These are phyloP conservation scores for Xylaria nigripes DNA, from an alignment of 495 filamentous ascomycete species.

Conservation along the genomic window DNA sequence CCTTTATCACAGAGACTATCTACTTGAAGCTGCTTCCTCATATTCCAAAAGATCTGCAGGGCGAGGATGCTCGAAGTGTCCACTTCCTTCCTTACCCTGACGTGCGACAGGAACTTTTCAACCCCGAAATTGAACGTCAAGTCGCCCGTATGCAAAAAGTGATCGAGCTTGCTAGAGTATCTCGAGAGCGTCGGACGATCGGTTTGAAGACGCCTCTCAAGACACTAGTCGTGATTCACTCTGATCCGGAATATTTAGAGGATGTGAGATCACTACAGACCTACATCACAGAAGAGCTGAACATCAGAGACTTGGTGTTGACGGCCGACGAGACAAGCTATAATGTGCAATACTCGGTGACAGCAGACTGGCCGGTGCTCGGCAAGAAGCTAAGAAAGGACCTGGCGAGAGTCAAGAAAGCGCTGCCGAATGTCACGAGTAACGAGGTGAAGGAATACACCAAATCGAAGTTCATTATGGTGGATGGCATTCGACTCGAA, in stretches of 20 bases:
- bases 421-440: constrained; percentile 68
- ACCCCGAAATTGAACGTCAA: constrained; percentile 74
- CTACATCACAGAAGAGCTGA: constrained; percentile 87
- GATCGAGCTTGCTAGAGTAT: constrained; percentile 80
- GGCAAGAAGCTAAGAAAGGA: constrained; percentile 98
- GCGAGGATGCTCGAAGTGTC: constrained; percentile 69
- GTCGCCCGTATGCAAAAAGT: constrained; percentile 91
- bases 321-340: constrained; percentile 83
- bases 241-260: constrained; percentile 71
- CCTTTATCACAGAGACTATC: constrained; percentile 92
- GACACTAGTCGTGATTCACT: constrained; percentile 82
- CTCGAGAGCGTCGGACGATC: constrained; percentile 75
- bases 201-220: constrained; percentile 86
- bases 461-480: constrained; percentile 57
- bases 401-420: constrained; percentile 81
- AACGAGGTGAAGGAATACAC: constrained; percentile 66
- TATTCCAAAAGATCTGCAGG: constrained; percentile 46
- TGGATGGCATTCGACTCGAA: constrained; percentile 75
- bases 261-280: constrained; percentile 76
- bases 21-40: constrained; percentile 78
- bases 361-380: constrained; percentile 85
- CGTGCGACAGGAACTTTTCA: constrained; percentile 79
- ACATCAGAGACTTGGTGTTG: constrained; percentile 76
- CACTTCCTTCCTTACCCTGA: constrained; percentile 91
- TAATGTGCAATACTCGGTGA: constrained; percentile 80